Evolutionary conservation across 2,329 filamentous ascomycete genomes (phyloP), one percentile per base, ranked within the genome.

Genomic region (Lachnellula hyalina): DNA sequence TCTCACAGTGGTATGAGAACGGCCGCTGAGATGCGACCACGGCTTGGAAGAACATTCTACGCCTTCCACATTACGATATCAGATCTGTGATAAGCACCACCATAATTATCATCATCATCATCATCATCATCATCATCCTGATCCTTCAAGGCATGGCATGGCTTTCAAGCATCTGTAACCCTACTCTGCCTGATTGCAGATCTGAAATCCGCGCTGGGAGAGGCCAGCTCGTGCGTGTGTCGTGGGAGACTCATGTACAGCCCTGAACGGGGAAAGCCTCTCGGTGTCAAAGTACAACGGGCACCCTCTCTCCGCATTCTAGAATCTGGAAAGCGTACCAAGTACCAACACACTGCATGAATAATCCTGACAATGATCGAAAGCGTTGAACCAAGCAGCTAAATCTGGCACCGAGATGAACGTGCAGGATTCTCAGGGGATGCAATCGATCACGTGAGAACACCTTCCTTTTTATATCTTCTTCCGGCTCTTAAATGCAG

Each of bases 111-210:
- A 46, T 32, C 45, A 28, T 25, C 25, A 42, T 42, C 36, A 12
- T 35, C 35, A 42, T 25, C 34, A 34, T 38, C 38, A 32, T 32
- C 28, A 11, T 11, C 28, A 11, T 32, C 28, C 28, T 32, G 28
- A 32, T 32, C 28, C 28, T 32, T 4, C 28, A 32, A 11, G 3
- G 9, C 28, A 32, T 11, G 28, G 28, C 28, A 32, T 49, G 34
- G 50, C 46, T 49, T 45, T 51, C 54, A 49, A 53, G 54, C 54
- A 53, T 53, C 47, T 50, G 9, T n/a, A 47, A 23, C 41, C 54
- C 45, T 46, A 47, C 49, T 52, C 36, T 47, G 50, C 50, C 51
- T 45, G 40, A 48, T 48, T 48, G 41, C 42, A 41, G 45, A 57
- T 47, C 51, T 57, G 51, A 51, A 57, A 42, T 50, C 11, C 42